These are phyloP conservation scores for Ophiostoma sp. DNA, from an alignment of 2,329 filamentous ascomycete species.

Conservation along the genomic window DNA sequence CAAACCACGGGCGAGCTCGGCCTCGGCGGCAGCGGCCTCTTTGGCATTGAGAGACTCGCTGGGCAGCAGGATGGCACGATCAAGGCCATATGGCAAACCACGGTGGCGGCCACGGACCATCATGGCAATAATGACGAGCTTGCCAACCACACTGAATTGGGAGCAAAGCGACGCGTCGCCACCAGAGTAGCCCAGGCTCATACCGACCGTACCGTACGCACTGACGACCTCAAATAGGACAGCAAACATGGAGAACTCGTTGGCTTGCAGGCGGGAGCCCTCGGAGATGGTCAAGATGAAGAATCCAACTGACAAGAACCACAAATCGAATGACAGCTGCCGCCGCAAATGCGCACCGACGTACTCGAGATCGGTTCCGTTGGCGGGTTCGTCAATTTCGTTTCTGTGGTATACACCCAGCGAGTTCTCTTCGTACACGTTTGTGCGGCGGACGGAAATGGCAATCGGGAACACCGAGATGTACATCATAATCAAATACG, in stretches of 20 bases:
- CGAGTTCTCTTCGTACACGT: constrained; percentile 92
- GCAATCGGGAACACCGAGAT: constrained; percentile 96
- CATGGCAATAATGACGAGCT: constrained; percentile 68
- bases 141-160: constrained; percentile 74
- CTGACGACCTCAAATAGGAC: constrained; percentile 84
- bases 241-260: constrained; percentile 66
- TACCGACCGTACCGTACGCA: constrained; percentile 90
- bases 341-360: constrained; percentile 87
- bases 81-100: constrained; percentile 66
- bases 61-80: constrained; percentile 60
- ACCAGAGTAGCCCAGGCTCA: constrained; percentile 78
- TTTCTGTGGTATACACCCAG: constrained; percentile 68
- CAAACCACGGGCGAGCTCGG: constrained; percentile 26
- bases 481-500: constrained; percentile 99
- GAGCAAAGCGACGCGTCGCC: constrained; percentile 79
- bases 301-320: constrained; percentile 92
- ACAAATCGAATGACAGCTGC: constrained; percentile 94
- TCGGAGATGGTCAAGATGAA: constrained; percentile 93
- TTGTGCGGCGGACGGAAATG: constrained; percentile 89
- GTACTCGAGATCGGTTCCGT: constrained; percentile 70
- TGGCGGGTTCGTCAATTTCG: constrained; percentile 49
- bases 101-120: constrained; percentile 69
- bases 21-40: constrained; percentile 51
- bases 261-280: constrained; percentile 64
- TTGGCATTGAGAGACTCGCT: constrained; percentile 57